Evolutionary conservation across 2,329 filamentous ascomycete genomes (phyloP), one percentile per base, ranked within the genome.

Genomic region (Colletotrichum sp.): DNA sequence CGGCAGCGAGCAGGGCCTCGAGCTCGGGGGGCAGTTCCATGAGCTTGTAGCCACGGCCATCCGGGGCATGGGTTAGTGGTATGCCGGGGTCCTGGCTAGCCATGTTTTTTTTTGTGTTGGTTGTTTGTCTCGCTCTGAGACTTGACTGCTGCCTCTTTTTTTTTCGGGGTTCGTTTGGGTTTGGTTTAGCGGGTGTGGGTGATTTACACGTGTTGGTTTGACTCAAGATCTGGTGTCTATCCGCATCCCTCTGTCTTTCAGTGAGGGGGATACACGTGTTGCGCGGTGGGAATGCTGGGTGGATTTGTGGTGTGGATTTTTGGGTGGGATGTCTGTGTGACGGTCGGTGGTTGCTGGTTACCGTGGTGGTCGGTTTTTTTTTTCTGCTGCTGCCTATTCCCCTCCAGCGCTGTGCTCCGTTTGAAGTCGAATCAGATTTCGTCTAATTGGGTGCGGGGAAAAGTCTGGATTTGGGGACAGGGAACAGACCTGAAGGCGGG

Each of bases 21-120:
- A 93, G 84, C 73, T 92, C 91, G 0, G 90, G 85, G 1, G 92
- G 91, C 4, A 93, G 87, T 81, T 93, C 92, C 67, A 93, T 84
- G 71, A 93, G 87, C 74, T 90, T 91, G 82, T 92, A 92, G 66
- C 87, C 86, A 18, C 86, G 79, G 56, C 87, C 84, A 62, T 89
- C 83, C 8, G 88, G 88, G 52, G 84, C 84, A 78, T 91, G 87
- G 59, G 84, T 82, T 71, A 93, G 84, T 8, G 87, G 85, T 58
- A 91, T 89, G 62, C 87, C 87, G n/a, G 81, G 79, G 9, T 80
- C 79, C 79, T 90, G 89, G 71, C 81, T 87, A n/a, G 88, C 85
- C 88, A 90, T 86, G 36, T 24, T 62, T 4, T 69, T 21, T 48
- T n/a, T 28, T 24, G 24, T 24, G 32, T 21, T 36, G 30, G n/a